Evolutionary conservation across 495 filamentous ascomycete species (phyloP), one percentile per base, ranked within the genome.

Genomic region (Aspergillus indologenus): DNA sequence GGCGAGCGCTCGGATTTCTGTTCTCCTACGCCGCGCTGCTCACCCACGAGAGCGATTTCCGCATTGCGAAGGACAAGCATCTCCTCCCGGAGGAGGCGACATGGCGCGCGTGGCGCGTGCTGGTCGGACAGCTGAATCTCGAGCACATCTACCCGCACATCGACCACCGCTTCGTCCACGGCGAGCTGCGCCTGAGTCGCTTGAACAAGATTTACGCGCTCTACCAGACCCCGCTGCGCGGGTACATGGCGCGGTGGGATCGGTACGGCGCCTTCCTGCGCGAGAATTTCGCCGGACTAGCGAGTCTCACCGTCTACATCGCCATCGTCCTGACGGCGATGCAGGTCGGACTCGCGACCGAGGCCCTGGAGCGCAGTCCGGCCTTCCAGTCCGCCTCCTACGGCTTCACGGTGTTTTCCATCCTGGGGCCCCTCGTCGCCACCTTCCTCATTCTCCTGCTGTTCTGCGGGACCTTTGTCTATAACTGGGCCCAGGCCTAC

Each of bases 301-400:
- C 76, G 0, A 65, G 74, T 5, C 67, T 69, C 1, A 72, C 79
- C 8, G 75, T 78, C 9, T 86, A 81, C 57, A 65, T 85, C 20
- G 77, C 72, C n/a, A 64, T 85, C 9, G 78, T 83, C 5, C 68
- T 86, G 53, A 75, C 78, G 0, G 83, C 82, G 24, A 81, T 87
- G 77, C 84, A 86, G 61, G 83, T 85, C 44, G 84, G 83, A 0
- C 68, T 83, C 0, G 75, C 72, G 7, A 80, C 79, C 0, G 67
- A 70, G 1, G 54, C 53, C 3, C 67, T 85, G 0, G 40, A 65
- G 7, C 40, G 56, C 0, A 78, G 74, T 57, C 42, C 56, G 5
- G 24, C 71, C 1, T 86, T 86, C 59, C 73, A 79, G 54, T 50
- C 61, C 24, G 78, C 68, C 2, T 76, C 77, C 1, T 84, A 80